phyloP scores from a whole-genome alignment of 2,329 filamentous ascomycete genomes.

The Xylariaceae sp. region DNA sequence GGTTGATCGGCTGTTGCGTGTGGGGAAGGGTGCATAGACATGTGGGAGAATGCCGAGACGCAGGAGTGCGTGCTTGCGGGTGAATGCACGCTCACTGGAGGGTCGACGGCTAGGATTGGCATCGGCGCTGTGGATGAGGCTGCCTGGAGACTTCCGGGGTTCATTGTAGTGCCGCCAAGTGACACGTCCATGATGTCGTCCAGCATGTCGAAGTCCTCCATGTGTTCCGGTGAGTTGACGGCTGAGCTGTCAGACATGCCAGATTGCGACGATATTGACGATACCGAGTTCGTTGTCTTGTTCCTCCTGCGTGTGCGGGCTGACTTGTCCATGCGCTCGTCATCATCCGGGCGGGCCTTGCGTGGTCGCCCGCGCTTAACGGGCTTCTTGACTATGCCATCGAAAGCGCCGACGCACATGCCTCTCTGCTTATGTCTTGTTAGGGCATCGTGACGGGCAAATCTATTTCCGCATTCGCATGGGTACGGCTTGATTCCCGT shows the following conservation, averaged over 20 bases:
- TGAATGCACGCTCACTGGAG: conserved; percentile 34
- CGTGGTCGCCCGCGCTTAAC: conserved; percentile 63
- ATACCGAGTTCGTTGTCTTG: conserved; percentile 46
- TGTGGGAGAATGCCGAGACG: conserved; percentile 40
- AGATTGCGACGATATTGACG: conserved; percentile 50
- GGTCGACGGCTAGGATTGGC: conserved; percentile 31
- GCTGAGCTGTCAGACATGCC: conserved; percentile 57
- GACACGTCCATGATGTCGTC: conserved; percentile 50
- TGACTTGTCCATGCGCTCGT: conserved; percentile 57
- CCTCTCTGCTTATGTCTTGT: conserved; percentile 92
- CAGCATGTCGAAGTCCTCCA: conserved; percentile 42
- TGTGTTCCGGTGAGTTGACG: conserved; percentile 47
- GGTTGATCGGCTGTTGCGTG: conserved; percentile 31
- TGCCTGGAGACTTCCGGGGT: conserved; percentile 36
- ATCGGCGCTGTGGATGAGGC: conserved; percentile 38
- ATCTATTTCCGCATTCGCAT: conserved; percentile 90
- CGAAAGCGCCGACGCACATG: conserved; percentile 94
- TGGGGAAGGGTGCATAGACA: conserved; percentile 37
- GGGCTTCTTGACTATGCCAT: conserved; percentile 64
- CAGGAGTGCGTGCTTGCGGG: conserved; percentile 49
- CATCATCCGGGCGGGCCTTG: conserved; percentile 59
- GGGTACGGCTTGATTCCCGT: conserved; percentile 93
- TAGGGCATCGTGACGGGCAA: conserved; percentile 91
- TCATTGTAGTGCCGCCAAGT: conserved; percentile 36
- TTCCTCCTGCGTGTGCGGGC: conserved; percentile 55